phyloP scores from a whole-genome alignment of 306 rosid species.

The Alnus glutinosa region DNA sequence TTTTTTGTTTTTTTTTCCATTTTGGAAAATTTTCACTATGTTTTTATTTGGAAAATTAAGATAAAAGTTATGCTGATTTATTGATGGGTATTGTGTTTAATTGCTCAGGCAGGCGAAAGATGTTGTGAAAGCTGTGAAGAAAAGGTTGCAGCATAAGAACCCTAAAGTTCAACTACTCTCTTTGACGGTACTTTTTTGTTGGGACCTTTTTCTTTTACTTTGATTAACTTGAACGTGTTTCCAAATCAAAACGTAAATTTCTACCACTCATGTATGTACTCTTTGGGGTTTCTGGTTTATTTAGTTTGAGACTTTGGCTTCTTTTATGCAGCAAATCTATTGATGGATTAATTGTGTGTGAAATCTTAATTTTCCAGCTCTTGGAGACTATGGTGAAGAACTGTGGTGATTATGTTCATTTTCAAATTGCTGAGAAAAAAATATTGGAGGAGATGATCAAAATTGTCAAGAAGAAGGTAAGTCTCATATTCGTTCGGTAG shows the following conservation, averaged over 20 bases:
- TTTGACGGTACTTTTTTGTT: conserved; percentile 64
- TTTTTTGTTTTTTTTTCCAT: neutral
- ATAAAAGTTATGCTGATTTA: conserved; percentile 12
- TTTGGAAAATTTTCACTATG: neutral
- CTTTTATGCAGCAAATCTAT: neutral
- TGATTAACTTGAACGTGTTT: conserved; percentile 17
- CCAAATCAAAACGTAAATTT: conserved; percentile 8
- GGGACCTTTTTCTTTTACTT: conserved; percentile 17
- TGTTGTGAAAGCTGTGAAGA: conserved; percentile 93
- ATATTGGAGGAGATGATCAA: conserved; percentile 91
- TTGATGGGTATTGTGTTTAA: conserved; percentile 30
- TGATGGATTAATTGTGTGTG: conserved; percentile 36
- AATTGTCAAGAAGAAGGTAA: conserved; percentile 92
- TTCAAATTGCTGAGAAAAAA: conserved; percentile 88
- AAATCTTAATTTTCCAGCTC: conserved; percentile 53
- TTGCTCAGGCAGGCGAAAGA: conserved; percentile 93
- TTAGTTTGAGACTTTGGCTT: neutral
- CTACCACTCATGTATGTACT: neutral
- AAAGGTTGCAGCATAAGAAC: conserved; percentile 89
- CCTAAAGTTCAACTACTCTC: conserved; percentile 80
- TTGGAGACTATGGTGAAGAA: conserved; percentile 99
- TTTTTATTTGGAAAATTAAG: conserved; percentile 9
- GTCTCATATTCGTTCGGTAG: conserved; percentile 19
- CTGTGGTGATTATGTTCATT: conserved; percentile 89
- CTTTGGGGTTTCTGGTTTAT: neutral